Evolutionary conservation across 306 rosid genomes (phyloP).

Genomic region (Vigna unguiculata): DNA sequence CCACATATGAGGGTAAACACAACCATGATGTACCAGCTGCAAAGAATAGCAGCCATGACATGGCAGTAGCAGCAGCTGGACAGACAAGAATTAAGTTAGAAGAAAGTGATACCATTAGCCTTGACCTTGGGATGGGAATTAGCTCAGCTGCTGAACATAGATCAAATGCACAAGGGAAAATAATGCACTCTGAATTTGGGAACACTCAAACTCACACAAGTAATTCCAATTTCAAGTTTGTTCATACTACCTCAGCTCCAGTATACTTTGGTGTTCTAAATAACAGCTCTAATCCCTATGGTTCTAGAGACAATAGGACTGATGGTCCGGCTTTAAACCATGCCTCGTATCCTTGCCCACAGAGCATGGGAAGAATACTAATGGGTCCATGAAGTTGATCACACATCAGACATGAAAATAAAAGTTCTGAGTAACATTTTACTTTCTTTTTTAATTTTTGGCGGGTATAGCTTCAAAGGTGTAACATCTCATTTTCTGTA

Average conservation of each 20-base stretch:
- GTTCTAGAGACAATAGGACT: conserved; percentile 73
- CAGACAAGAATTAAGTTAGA: conserved; percentile 67
- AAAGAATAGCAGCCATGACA: conserved; percentile 81
- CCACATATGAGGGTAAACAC: conserved; percentile 95
- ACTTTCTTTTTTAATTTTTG: conserved; percentile 32
- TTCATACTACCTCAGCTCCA: conserved; percentile 58
- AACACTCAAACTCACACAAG: conserved; percentile 56
- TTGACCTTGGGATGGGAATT: conserved; percentile 94
- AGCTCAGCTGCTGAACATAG: conserved; percentile 65
- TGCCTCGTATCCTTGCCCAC: conserved; percentile 75
- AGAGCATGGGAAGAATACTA: conserved; percentile 81
- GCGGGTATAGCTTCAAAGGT: conserved; percentile 44
- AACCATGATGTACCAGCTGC: conserved; percentile 97
- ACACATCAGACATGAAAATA: conserved; percentile 42
- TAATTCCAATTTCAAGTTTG: conserved; percentile 66
- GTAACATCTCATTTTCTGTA: conserved; percentile 52
- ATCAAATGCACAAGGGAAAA: conserved; percentile 59
- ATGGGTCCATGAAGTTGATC: conserved; percentile 75
- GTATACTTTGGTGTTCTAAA: conserved; percentile 68
- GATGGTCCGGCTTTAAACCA: conserved; percentile 67
- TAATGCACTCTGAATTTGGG: conserved; percentile 54
- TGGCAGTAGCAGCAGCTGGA: conserved; percentile 55
- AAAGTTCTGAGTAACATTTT: conserved; percentile 45
- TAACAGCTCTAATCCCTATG: conserved; percentile 62
- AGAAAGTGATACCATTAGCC: conserved; percentile 82